Base-by-base conservation (phyloP, 441 rosid genomes). In the Bruguiera hainesii region DNA sequence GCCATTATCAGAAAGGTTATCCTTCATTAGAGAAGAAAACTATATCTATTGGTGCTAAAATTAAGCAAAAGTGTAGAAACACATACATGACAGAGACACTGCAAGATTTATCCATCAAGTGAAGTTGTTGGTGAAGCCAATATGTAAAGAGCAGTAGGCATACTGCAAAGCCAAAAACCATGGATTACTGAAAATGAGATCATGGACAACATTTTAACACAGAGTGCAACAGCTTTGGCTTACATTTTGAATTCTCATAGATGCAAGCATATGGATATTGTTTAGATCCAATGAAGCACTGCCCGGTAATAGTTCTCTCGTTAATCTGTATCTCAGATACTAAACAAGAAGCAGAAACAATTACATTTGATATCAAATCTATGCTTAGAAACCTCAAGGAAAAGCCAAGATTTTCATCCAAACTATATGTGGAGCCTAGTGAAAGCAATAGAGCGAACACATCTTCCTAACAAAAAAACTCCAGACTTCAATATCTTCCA, bases 241-340 rank as follows among this genome's bases (percentile, higher is more conserved):
- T 87, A 95, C 99, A 78, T 78, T 95, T 95, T 28, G 99, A 88
- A 73, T 82, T 84, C 80, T 84, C 86, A 55, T 95, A 95, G 60
- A 87, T 71, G 29, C n/a, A 82, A 64, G 87, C 82, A 72, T 61
- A 89, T 26, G 89, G 96, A 74, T 91, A 94, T 7, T 31, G 80
- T 67, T 82, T 81, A 60, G 83, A 71, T 74, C 79, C 63, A 49
- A 64, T 75, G 71, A 81, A 86, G 81, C 66, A 55, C 74, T 70
- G 79, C 71, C 98, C 99, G 52, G 76, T 57, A 63, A 89, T 82
- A 69, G 78, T 74, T 55, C 81, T 92, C 76, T 76, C 84, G 72
- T 89, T 84, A 73, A 88, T 74, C 73, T 69, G 84, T 20, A 67
- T 73, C 70, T 75, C 56, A 68, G 70, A 71, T 35, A 72, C 98